A percentile compares a stretch with the other conserved stretches of the same genome.
Conservation (phyloP, 2,329 filamentous ascomycete genomes). For the Talaromyces piceae region DNA sequence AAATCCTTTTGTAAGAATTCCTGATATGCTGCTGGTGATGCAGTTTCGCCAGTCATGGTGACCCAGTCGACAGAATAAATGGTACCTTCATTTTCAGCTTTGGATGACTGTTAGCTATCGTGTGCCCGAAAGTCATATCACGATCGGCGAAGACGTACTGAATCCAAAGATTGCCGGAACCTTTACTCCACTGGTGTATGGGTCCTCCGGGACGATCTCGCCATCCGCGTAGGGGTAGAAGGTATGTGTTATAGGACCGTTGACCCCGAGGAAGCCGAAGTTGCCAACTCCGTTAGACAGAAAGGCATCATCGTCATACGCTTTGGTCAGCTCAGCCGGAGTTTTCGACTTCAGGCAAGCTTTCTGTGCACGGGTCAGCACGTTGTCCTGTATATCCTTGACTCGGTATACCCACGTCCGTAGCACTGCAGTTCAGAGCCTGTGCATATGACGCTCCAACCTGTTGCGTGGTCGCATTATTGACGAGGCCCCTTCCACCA, state of each 20-base stretch:
- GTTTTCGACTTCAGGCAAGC: slow-evolving; percentile 15
- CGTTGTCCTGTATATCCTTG: neutral
- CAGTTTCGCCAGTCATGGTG: neutral
- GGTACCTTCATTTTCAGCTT: slow-evolving; percentile 4
- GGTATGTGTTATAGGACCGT: slow-evolving; percentile 1
- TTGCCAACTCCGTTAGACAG: slow-evolving; percentile 3
- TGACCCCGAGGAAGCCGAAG: slow-evolving; percentile 1
- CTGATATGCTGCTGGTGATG: slow-evolving; percentile 11
- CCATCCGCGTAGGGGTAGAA: slow-evolving; percentile 17
- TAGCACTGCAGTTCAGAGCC: slow-evolving; percentile 2
- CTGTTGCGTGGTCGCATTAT: slow-evolving; percentile 11
- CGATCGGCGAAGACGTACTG: slow-evolving; percentile 13
- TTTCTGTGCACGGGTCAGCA: slow-evolving; percentile 13
- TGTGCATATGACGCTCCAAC: slow-evolving; percentile 6
- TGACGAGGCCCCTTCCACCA: slow-evolving; percentile 6
- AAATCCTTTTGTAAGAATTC: slow-evolving; percentile 15
- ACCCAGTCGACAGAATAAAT: neutral
- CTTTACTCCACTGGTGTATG: slow-evolving; percentile 11
- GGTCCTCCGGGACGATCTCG: slow-evolving; percentile 14
- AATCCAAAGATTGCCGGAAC: slow-evolving; percentile 17
- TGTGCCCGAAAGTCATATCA: neutral
- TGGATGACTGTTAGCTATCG: neutral
- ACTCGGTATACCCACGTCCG: neutral
- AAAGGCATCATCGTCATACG: slow-evolving; percentile 6
- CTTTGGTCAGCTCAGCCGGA: slow-evolving; percentile 9